A percentile compares a stretch with the other conserved stretches of the same genome.
Conservation (phyloP, 306 rosid species). For the Rubus idaeus region DNA sequence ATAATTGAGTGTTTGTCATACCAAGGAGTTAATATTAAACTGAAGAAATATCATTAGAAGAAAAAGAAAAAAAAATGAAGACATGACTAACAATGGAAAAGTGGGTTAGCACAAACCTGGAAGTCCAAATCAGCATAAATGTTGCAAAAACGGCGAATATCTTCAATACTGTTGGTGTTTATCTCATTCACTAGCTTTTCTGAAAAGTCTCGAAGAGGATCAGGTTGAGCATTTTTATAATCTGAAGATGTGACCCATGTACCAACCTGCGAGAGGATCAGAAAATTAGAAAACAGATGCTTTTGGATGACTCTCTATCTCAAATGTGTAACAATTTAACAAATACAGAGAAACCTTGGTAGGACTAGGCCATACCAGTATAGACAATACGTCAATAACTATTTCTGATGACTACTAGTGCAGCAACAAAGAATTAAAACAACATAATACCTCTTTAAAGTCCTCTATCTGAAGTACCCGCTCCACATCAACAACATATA, state of each 20-base stretch:
- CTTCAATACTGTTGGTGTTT: conserved; percentile 75
- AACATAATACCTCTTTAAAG: conserved; percentile 65
- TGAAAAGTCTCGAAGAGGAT: conserved; percentile 82
- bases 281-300: conserved; percentile 1
- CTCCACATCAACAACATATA: conserved; percentile 65
- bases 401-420: neutral
- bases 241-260: conserved; percentile 66
- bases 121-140: conserved; percentile 71
- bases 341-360: neutral
- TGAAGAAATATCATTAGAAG: neutral
- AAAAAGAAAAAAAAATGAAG: too few relatives aligned
- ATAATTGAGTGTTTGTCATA: neutral
- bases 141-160: conserved; percentile 80
- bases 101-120: conserved; percentile 47
- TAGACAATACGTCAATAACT: neutral
- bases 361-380: neutral
- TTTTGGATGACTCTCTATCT: conserved; percentile 4
- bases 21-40: neutral
- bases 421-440: neutral
- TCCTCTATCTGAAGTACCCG: conserved; percentile 80
- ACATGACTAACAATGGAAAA: neutral
- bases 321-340: neutral
- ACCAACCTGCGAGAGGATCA: conserved; percentile 52
- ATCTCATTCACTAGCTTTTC: conserved; percentile 73
- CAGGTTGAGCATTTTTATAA: conserved; percentile 72